Evolutionary conservation across 176 grass and related monocot species (phyloP), one percentile per base, ranked within the genome.

Genomic region (Olyra latifolia): DNA sequence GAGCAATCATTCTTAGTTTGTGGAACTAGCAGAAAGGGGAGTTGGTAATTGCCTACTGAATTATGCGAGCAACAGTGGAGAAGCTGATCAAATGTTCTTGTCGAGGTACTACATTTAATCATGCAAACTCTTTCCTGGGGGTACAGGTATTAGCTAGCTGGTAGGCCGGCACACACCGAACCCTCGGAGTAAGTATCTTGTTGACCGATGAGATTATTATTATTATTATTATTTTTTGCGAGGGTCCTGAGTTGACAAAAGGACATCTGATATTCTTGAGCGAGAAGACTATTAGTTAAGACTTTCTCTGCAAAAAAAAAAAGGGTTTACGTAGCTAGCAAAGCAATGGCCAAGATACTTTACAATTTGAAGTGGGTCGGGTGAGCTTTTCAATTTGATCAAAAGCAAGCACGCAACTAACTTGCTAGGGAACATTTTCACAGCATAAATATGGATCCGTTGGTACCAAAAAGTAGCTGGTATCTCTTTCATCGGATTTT

Each of bases 401-500:
- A 59, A 66, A 58, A 81, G n/a, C n/a, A n/a, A 76, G 35, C 70
- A 75, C n/a, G n/a, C n/a, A 28, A 32, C 60, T 69, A 28, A 24
- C 60, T 69, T 22, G 52, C 42, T 29, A 23, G 23, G 7, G 62
- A 79, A 23, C 14, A 44, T 80, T 74, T 69, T 84, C 62, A 8
- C n/a, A 41, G 47, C 17, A 48, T 75, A 76, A 63, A 48, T 80
- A 70, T 70, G 25, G 70, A 75, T 89, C 38, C 44, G 82, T 84
- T 75, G 69, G 76, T 41, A 84, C 76, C 87, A 47, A 62, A 79
- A 83, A 88, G 66, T 39, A n/a, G 62, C 49, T n/a, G 14, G 40
- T 69, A 20, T 79, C 12, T 71, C 65, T 55, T 82, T 56, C 19
- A 23, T 35, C 1, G 9, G 29, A 63, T 28, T 77, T 28, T 82